These are phyloP conservation scores for Umbelopsis sp. DNA, from an alignment of 192 early-diverging fungal genomes.

Conservation along the genomic window DNA sequence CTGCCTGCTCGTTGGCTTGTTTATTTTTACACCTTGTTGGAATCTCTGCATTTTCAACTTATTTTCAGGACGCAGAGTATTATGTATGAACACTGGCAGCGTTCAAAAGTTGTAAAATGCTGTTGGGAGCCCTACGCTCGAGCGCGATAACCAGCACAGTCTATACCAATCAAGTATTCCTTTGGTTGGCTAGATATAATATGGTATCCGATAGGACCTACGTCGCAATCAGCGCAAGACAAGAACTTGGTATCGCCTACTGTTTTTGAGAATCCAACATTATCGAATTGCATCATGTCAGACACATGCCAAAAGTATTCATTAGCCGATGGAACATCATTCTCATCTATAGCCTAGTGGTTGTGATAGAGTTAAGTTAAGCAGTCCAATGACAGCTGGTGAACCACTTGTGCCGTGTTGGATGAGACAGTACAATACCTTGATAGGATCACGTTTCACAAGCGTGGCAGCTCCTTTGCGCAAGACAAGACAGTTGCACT, in stretches of 20 bases:
- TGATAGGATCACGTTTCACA: conserved; percentile 52
- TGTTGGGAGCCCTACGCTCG: neutral
- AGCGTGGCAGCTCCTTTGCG: conserved; percentile 42
- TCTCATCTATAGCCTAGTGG: conserved; percentile 25
- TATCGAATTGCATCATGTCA: conserved; percentile 79
- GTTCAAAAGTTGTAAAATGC: too few relatives aligned
- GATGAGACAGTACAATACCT: conserved; percentile 28
- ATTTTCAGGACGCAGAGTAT: too few relatives aligned
- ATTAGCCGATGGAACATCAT: conserved; percentile 12
- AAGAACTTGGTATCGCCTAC: conserved; percentile 61
- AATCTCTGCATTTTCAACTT: too few relatives aligned
- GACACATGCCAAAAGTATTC: conserved; percentile 59
- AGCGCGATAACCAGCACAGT: conserved; percentile 59
- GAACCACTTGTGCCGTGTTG: neutral
- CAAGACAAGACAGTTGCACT: conserved; percentile 51
- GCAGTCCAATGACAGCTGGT: neutral
- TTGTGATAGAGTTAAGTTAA: neutral
- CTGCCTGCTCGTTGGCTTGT: too few relatives aligned
- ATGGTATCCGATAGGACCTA: conserved; percentile 73
- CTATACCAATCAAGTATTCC: conserved; percentile 64
- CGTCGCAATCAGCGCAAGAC: conserved; percentile 77
- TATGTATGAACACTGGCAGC: too few relatives aligned
- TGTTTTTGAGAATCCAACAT: conserved; percentile 71
- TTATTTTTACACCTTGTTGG: too few relatives aligned
- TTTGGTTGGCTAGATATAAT: conserved; percentile 47